phyloP scores from a whole-genome alignment of 768 basidiomycete species.

The Boletus fagicola region DNA sequence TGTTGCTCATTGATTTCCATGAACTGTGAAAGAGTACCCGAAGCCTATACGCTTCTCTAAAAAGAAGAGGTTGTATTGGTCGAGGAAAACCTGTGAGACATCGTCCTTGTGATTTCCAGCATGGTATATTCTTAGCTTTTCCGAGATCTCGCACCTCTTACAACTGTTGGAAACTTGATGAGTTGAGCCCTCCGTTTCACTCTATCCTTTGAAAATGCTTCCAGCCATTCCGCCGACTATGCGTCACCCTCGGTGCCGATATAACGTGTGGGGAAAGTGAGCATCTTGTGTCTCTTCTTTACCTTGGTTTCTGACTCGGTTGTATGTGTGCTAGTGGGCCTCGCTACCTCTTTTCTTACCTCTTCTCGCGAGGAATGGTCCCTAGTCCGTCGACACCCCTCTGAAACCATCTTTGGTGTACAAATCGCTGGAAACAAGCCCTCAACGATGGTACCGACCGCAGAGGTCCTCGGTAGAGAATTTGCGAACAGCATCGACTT shows the following conservation, averaged over 20 bases:
- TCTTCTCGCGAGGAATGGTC: slow-evolving; percentile 97
- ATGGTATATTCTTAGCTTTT: too few species aligned
- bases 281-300: slow-evolving; percentile 16
- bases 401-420: slow-evolving; percentile 84
- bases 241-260: slow-evolving; percentile 82
- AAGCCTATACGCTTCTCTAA: slow-evolving; percentile 61
- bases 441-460: slow-evolving; percentile 68
- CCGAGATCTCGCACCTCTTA: slow-evolving; percentile 83
- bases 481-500: slow-evolving; percentile 73
- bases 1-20: not conserved
- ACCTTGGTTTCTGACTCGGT: not conserved
- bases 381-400: slow-evolving; percentile 82
- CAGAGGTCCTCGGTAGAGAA: slow-evolving; percentile 76
- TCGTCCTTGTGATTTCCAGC: too few species aligned
- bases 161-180: slow-evolving; percentile 93
- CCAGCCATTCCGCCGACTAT: slow-evolving; percentile 90
- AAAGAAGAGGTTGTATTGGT: slow-evolving; percentile 46
- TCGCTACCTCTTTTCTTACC: slow-evolving; percentile 84
- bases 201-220: not conserved
- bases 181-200: not conserved
- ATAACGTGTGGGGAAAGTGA: slow-evolving; percentile 94
- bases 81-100: slow-evolving; percentile 57
- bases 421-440: slow-evolving; percentile 92
- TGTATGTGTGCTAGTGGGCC: slow-evolving; percentile 60
- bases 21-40: slow-evolving; percentile 51